Evolutionary conservation across 495 filamentous ascomycete species (phyloP).

Genomic region (Gamarada debralockiae): DNA sequence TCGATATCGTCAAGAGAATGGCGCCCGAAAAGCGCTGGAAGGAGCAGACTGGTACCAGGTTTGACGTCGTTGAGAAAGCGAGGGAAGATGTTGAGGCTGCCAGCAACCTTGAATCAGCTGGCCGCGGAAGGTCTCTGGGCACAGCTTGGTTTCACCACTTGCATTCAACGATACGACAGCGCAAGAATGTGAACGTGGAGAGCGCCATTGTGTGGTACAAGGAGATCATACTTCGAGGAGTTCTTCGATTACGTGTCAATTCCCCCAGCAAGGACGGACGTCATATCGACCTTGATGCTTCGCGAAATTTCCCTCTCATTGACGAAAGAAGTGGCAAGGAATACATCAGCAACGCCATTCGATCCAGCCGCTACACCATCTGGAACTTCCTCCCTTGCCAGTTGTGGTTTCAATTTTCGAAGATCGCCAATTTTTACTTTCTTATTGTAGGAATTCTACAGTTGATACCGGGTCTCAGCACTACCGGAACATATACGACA

Average conservation of each 20-base stretch:
- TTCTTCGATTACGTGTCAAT: constrained; percentile 11
- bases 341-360: constrained; percentile 77
- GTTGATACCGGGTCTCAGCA: constrained; percentile 85
- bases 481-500: constrained; percentile 85
- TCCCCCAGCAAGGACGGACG: constrained; percentile 28
- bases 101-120: no score
- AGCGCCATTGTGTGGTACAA: neutral
- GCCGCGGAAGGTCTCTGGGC: no score
- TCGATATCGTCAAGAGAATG: no score
- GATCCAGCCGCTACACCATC: constrained; percentile 80
- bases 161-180: no score
- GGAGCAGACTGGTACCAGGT: no score
- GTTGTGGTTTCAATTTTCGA: constrained; percentile 82
- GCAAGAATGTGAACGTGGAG: no score
- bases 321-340: constrained; percentile 74
- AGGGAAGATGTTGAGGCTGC: no score
- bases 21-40: no score
- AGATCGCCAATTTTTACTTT: constrained; percentile 90
- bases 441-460: constrained; percentile 81
- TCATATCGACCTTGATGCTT: constrained; percentile 51
- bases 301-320: constrained; percentile 45
- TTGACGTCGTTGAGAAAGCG: no score
- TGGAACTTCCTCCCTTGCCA: constrained; percentile 90
- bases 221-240: neutral
- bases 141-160: no score